Conservation (phyloP, 768 basidiomycete genomes). For the Lactarius sanguifluus region DNA sequence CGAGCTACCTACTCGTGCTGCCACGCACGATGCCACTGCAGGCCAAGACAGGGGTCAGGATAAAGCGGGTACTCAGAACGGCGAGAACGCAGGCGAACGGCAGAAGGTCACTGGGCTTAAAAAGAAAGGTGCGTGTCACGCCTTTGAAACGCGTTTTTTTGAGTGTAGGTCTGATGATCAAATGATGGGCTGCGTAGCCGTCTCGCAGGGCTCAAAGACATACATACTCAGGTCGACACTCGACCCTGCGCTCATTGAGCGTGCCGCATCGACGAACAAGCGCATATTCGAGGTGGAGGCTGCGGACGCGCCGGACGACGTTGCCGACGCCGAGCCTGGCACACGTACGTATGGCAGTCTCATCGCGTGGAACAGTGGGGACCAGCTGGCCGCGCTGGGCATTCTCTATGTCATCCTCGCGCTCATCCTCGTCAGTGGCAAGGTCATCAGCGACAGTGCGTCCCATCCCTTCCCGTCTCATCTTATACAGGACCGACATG, state of each 20-base stretch:
- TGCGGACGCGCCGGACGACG: conserved; percentile 49
- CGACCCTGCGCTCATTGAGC: conserved; percentile 58
- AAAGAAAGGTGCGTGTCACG: conserved; percentile 55
- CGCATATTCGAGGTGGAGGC: conserved; percentile 46
- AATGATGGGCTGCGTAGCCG: conserved; percentile 39
- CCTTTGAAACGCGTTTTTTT: not conserved
- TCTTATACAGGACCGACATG: too few species aligned
- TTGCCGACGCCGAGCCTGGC: conserved; percentile 49
- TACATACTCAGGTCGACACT: conserved; percentile 83
- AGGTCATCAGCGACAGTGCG: conserved; percentile 73
- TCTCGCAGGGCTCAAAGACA: conserved; percentile 64
- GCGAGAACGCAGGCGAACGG: conserved; percentile 17
- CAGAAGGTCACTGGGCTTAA: conserved; percentile 48
- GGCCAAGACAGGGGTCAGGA: conserved; percentile 45
- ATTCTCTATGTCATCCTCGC: conserved; percentile 80
- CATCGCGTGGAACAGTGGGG: conserved; percentile 66
- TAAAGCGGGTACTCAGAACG: conserved; percentile 27
- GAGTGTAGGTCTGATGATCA: not conserved
- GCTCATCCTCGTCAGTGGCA: conserved; percentile 79
- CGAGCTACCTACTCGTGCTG: conserved; percentile 66
- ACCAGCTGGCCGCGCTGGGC: conserved; percentile 70
- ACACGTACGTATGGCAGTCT: conserved; percentile 62
- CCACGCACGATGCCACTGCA: conserved; percentile 45
- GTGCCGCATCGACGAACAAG: conserved; percentile 52
- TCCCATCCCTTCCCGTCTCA: conserved; percentile 16